Base-by-base conservation (phyloP, 2,329 filamentous ascomycete genomes). In the Cytospora mali region DNA sequence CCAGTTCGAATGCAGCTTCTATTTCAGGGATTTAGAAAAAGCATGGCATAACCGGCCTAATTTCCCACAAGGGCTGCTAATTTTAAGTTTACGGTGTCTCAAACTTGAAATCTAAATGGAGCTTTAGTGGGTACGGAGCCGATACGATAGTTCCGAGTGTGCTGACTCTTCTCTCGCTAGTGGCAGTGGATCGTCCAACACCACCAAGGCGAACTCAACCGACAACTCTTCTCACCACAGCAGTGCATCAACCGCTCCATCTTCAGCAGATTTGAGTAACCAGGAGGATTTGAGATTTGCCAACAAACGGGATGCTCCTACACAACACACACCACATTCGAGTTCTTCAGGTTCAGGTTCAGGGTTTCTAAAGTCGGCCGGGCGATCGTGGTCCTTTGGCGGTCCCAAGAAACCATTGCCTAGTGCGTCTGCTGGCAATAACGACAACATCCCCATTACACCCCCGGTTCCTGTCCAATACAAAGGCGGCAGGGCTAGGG, bases 161-260 rank as follows among this genome's bases (percentile, higher is more conserved):
- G n/a, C 75, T 78, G 72, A 79, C 72, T 74, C 71, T 71, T 71
- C n/a, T 18, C 39, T 29, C 64, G 64, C 68, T 72, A 86, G 83
- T 70, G 83, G 81, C 73, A 86, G 84, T 75, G 83, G 83, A 68
- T 81, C 84, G 50, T 86, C 84, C 69, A 86, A 85, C 72, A 85
- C 82, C 42, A 87, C 84, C 64, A 84, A 86, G 73, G 82, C 82
- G 64, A 80, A 79, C 56, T 85, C 83, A 58, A 83, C 81, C 67
- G 84, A 87, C 73, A 84, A 82, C 68, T 87, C 84, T 35, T 87
- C 84, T 55, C 81, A 84, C 70, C 82, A 87, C 71, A 87, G 84
- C 73, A 85, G 85, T 73, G 81, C 79, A 58, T 87, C 84, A n/a
- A 87, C 84, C 42, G 78, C 84, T 39, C 83, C 84, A 14, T 87